These are phyloP conservation scores for Chalciporus sphaerocephalus DNA, from an alignment of 768 basidiomycete species.

Conservation along the genomic window DNA sequence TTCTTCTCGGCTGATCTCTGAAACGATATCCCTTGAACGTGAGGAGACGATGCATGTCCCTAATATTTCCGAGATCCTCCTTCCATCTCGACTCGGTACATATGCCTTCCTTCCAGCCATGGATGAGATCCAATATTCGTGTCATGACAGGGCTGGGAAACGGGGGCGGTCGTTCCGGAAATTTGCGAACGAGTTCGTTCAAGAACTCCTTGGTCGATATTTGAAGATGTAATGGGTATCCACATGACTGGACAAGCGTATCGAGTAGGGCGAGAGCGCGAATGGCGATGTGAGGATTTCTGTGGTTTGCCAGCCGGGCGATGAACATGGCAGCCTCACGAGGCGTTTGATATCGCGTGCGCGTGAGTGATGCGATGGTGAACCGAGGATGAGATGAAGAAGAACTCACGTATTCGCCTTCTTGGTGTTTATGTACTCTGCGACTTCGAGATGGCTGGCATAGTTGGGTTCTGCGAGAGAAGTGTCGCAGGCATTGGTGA, in stretches of 20 bases:
- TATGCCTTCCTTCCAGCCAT: slow-evolving; percentile 92
- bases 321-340: slow-evolving; percentile 87
- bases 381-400: background rate
- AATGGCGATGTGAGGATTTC: slow-evolving; percentile 87
- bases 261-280: slow-evolving; percentile 84
- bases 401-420: slow-evolving; percentile 87
- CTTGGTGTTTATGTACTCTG: slow-evolving; percentile 88
- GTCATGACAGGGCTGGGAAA: slow-evolving; percentile 95
- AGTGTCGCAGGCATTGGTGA: slow-evolving; percentile 84
- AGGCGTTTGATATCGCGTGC: slow-evolving; percentile 48
- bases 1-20: slow-evolving; percentile 42
- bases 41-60: slow-evolving; percentile 94
- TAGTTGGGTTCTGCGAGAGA: slow-evolving; percentile 86
- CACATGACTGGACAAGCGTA: slow-evolving; percentile 91
- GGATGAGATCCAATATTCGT: slow-evolving; percentile 86
- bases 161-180: slow-evolving; percentile 95
- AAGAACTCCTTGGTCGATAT: slow-evolving; percentile 96
- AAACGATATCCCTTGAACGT: slow-evolving; percentile 91
- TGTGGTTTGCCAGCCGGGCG: slow-evolving; percentile 82
- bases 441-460: slow-evolving; percentile 87
- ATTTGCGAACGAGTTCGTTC: slow-evolving; percentile 95
- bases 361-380: background rate
- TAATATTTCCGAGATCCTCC: slow-evolving; percentile 93
- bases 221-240: slow-evolving; percentile 96
- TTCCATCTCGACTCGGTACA: slow-evolving; percentile 88